Conservation (phyloP, 2,329 filamentous ascomycete species). For the Ophiocordyceps robertsii region DNA sequence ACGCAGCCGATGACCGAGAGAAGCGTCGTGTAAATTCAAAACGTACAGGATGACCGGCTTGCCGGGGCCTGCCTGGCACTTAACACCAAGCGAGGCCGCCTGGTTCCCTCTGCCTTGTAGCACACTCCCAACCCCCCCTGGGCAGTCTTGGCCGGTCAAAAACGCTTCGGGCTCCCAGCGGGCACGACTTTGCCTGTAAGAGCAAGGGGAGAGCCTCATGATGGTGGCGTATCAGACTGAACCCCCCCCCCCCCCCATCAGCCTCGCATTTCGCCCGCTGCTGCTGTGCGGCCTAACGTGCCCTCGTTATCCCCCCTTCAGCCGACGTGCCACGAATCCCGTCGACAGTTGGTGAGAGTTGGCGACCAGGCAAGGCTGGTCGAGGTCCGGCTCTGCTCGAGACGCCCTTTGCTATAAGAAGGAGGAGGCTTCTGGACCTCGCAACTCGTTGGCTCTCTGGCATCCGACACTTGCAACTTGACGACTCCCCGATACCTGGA, state of each 20-base stretch:
- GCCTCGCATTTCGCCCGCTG: not conserved
- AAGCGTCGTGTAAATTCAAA: too few species aligned
- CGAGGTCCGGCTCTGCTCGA: too few species aligned
- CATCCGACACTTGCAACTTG: too few species aligned
- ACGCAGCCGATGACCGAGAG: not conserved
- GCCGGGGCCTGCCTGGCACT: not conserved
- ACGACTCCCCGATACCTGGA: too few species aligned
- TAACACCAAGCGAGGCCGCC: not conserved
- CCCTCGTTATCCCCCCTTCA: not conserved
- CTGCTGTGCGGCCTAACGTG: not conserved
- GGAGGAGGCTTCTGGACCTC: too few species aligned
- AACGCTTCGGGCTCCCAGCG: not conserved
- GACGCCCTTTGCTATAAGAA: too few species aligned
- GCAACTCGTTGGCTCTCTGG: too few species aligned
- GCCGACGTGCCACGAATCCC: not conserved
- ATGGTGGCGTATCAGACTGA: not conserved
- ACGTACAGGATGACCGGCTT: not conserved
- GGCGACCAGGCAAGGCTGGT: too few species aligned
- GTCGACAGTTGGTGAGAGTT: not conserved
- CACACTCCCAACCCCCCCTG: too few species aligned
- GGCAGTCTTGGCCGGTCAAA: not conserved
- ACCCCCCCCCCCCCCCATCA: not conserved
- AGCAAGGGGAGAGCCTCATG: not conserved
- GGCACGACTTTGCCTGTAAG: not conserved
- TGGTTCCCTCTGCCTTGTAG: too few species aligned